Evolutionary conservation across 495 filamentous ascomycete species (phyloP).

Genomic region (Talaromyces borbonicus): DNA sequence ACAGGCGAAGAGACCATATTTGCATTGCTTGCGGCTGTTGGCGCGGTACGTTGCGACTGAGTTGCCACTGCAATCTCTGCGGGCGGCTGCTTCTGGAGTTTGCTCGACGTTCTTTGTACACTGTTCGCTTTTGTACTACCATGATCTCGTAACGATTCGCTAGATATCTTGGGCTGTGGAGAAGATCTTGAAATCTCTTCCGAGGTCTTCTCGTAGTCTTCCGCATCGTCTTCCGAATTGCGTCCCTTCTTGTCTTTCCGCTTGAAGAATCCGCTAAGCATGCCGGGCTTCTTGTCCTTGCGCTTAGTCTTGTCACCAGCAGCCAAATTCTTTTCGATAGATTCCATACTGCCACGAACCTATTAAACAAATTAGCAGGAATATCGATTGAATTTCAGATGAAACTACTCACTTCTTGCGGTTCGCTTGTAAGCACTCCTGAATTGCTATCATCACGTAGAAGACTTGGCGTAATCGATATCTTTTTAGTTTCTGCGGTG

Average conservation of each 20-base stretch:
- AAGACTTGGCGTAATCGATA: constrained; percentile 91
- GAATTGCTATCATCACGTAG: constrained; percentile 68
- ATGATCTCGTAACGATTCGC: constrained; percentile 32
- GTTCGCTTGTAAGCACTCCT: constrained; percentile 46
- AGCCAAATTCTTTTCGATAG: constrained; percentile 40
- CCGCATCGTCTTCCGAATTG: constrained; percentile 55
- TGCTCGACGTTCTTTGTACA: constrained; percentile 51
- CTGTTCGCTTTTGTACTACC: constrained; percentile 23
- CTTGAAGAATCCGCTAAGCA: constrained; percentile 92
- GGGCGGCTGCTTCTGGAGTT: constrained; percentile 64
- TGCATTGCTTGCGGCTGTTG: constrained; percentile 8
- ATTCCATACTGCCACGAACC: constrained; percentile 37
- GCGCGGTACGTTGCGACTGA: constrained; percentile 9
- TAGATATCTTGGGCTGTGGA: constrained; percentile 41
- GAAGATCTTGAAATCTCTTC: constrained; percentile 42
- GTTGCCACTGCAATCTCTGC: constrained; percentile 38
- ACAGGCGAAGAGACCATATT: constrained; percentile 8
- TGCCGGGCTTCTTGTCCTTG: constrained; percentile 85
- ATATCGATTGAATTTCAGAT: constrained; percentile 5
- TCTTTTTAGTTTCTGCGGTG: constrained; percentile 89
- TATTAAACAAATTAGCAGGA: constrained; percentile 13
- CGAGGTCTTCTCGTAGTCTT: constrained; percentile 51
- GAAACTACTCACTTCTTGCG: constrained; percentile 50
- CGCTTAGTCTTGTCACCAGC: constrained; percentile 51
- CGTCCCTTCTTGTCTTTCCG: constrained; percentile 82